phyloP scores from a whole-genome alignment of 2,329 filamentous ascomycete species.

The Fusarium irregulare region DNA sequence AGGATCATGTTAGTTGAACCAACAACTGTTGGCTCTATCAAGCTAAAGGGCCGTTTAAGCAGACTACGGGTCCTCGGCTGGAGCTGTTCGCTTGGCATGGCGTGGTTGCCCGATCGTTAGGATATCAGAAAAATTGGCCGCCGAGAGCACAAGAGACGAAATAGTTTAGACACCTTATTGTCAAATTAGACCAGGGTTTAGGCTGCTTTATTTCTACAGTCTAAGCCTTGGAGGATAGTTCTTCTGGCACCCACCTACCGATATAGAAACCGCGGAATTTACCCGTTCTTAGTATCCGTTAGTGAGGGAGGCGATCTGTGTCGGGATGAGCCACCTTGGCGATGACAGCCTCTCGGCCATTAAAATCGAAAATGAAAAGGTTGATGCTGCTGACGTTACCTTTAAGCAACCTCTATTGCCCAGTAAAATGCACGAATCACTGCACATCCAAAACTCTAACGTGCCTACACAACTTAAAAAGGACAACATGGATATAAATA shows the following conservation, averaged over 20 bases:
- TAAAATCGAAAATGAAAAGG: constrained; percentile 62
- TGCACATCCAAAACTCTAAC: not conserved
- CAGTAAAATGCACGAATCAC: not conserved
- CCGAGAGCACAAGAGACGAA: too few species aligned
- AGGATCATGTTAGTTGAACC: not conserved
- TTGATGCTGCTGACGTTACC: constrained; percentile 66
- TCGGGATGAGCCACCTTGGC: constrained; percentile 66
- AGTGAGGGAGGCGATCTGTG: constrained; percentile 61
- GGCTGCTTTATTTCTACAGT: too few species aligned
- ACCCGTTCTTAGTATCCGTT: constrained; percentile 56
- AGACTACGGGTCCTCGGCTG: constrained; percentile 15
- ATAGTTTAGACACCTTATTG: too few species aligned
- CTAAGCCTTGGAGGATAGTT: too few species aligned
- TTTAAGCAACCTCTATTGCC: too few species aligned
- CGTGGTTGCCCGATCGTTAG: too few species aligned
- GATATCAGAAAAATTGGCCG: too few species aligned
- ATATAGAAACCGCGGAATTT: constrained; percentile 4
- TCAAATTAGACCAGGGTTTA: rapidly evolving
- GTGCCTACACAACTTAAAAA: not conserved
- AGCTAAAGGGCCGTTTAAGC: not conserved
- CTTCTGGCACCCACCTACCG: too few species aligned
- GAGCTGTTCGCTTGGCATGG: not conserved
- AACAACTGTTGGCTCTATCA: not conserved
- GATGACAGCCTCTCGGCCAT: constrained; percentile 62
- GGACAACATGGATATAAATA: not conserved